Base-by-base conservation (phyloP, 768 basidiomycete species). In the Galerina marginata region DNA sequence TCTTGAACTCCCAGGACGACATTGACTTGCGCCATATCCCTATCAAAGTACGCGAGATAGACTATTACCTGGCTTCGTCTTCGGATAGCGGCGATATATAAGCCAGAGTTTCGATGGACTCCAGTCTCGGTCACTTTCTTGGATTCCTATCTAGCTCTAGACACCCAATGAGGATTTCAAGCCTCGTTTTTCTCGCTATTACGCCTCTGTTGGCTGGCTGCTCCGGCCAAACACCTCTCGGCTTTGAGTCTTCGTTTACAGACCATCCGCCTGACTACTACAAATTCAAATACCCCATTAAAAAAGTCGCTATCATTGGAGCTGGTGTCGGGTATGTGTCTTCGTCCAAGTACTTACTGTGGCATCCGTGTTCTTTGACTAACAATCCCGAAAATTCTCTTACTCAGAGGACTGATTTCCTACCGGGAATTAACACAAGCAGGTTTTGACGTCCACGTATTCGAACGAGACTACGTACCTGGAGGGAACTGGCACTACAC, bases 401-500 rank as follows among this genome's bases (percentile, higher is more conserved):
- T 12, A 37, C 33, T 11, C 56, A 80, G 79, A n/a, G 76, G 77
- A 14, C 61, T 80, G 9, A 67, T 77, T 2, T 65, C 72, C 9
- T 77, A 77, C 58, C 75, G 76, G 1, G 76, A 77, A 58, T 64
- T 80, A 26, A 54, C 63, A 6, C 62, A 72, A 33, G 72, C 72
- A 1, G 78, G 77, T 2, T 75, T 73, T 53, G 72, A 76, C 26
- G 75, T 76, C 20, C 74, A 72, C 42, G 44, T 78, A 9, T 78
- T 73, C 49, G 77, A 79, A 54, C 74, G 79, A n/a, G 79, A 79
- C 60, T 57, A 66, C 26, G 53, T 70, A 0, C 77, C 79, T 1
- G 77, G 78, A 3, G 78, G 78, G 9, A 78, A 75, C 57, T 81
- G 79, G 79, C 77, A 77, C 58, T 79, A 79, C 49, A 76, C 76